Conservation (phyloP, 2,329 filamentous ascomycete genomes). For the Corniculantispora saksenae region DNA sequence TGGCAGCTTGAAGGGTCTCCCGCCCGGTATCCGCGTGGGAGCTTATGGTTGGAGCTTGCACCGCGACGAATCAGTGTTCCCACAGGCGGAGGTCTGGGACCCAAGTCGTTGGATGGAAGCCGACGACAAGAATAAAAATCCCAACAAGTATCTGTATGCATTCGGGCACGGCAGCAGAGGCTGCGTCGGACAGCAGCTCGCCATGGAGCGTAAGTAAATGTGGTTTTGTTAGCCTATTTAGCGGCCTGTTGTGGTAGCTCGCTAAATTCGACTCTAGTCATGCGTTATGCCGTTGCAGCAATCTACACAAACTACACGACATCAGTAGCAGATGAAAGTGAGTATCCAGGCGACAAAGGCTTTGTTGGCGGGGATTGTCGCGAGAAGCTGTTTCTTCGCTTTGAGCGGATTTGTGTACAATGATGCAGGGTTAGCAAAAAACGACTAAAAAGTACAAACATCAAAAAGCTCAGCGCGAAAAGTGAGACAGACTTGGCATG, state of each 20-base stretch:
- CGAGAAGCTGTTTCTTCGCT: background rate
- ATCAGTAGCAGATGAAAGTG: background rate
- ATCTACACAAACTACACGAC: background rate
- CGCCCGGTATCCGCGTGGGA: background rate
- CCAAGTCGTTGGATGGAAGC: background rate
- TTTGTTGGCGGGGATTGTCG: background rate
- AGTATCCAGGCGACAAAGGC: background rate
- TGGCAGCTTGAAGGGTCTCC: background rate
- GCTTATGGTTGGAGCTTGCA: background rate
- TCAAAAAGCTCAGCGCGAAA: background rate
- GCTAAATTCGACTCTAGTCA: background rate
- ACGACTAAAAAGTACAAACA: too few species aligned
- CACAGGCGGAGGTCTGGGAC: background rate
- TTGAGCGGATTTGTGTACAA: slow-evolving; percentile 32
- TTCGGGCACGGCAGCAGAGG: background rate
- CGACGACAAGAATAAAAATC: background rate
- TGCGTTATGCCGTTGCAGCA: background rate
- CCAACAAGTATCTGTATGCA: background rate
- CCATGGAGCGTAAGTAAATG: slow-evolving; percentile 6
- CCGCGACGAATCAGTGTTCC: background rate
- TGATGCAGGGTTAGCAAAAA: background rate
- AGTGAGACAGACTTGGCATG: background rate
- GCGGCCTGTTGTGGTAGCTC: background rate
- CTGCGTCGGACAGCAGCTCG: background rate
- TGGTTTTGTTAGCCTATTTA: background rate